These are phyloP conservation scores for Boletus semigastroideus DNA, from an alignment of 1,284 basidiomycete genomes.

Conservation along the genomic window DNA sequence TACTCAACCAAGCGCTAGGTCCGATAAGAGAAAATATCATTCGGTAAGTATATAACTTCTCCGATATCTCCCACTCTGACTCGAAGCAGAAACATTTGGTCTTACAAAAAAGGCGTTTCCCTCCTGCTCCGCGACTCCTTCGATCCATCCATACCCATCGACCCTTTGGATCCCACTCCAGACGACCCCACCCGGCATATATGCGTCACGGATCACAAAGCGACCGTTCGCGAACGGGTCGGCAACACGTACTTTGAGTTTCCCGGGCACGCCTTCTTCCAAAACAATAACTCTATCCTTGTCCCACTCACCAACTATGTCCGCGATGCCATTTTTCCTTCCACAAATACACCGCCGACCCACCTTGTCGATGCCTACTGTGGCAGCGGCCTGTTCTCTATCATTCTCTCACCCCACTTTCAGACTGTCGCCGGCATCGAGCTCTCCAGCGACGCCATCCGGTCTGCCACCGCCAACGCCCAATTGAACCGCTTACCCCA, in stretches of 20 bases:
- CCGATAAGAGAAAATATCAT: conserved; percentile 67
- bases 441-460: conserved; percentile 76
- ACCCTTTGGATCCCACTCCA: background rate
- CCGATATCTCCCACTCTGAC: conserved; percentile 7
- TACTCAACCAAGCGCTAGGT: conserved; percentile 73
- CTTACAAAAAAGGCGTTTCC: conserved; percentile 89
- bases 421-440: conserved; percentile 87
- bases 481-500: conserved; percentile 63
- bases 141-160: conserved; percentile 25
- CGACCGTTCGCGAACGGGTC: conserved; percentile 82
- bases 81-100: conserved; percentile 66
- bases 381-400: conserved; percentile 89
- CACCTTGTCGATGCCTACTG: conserved; percentile 94
- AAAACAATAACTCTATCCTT: conserved; percentile 96
- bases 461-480: conserved; percentile 80
- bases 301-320: conserved; percentile 83
- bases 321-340: conserved; percentile 65
- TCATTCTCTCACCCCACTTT: conserved; percentile 83
- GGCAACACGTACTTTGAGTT: conserved; percentile 86
- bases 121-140: conserved; percentile 90
- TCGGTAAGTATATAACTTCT: conserved; percentile 46
- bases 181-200: conserved; percentile 46
- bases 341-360: conserved; percentile 45
- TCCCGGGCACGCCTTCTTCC: conserved; percentile 90
- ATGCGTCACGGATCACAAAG: conserved; percentile 84